Evolutionary conservation across 306 rosid genomes (phyloP).

Genomic region (Quercus berberidifolia): DNA sequence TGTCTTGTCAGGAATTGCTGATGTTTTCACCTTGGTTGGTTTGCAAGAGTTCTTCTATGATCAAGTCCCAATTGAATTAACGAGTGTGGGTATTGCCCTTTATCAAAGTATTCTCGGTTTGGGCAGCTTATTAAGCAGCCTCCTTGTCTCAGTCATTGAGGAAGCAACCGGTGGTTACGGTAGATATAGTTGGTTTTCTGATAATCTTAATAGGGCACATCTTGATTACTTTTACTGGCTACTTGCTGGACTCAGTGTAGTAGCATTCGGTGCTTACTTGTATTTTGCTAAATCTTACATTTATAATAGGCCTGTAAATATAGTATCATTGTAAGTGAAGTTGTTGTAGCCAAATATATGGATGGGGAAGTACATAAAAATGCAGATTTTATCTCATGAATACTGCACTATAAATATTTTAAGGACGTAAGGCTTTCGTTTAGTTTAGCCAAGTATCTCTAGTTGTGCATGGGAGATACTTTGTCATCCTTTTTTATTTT

Average conservation of each 20-base stretch:
- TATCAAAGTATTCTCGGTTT: conserved; percentile 60
- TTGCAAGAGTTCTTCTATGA: conserved; percentile 79
- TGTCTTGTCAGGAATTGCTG: conserved; percentile 46
- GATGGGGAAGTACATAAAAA: no score
- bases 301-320: conserved; percentile 11
- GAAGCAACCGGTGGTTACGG: conserved; percentile 29
- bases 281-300: conserved; percentile 31
- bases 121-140: conserved; percentile 63
- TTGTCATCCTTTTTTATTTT: no score
- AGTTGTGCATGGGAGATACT: no score
- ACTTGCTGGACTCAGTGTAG: conserved; percentile 40
- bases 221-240: conserved; percentile 72
- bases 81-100: conserved; percentile 68
- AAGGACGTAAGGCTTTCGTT: no score
- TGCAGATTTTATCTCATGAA: no score
- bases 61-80: conserved; percentile 59
- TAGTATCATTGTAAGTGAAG: not conserved
- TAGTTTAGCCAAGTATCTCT: no score
- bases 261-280: conserved; percentile 23
- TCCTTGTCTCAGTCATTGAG: conserved; percentile 46
- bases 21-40: conserved; percentile 65
- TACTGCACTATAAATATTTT: no score
- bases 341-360: not conserved
- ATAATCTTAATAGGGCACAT: conserved; percentile 63
- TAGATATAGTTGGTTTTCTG: conserved; percentile 49